These are phyloP conservation scores for Diaporthe batatas DNA, from an alignment of 2,329 filamentous ascomycete species.

Conservation along the genomic window DNA sequence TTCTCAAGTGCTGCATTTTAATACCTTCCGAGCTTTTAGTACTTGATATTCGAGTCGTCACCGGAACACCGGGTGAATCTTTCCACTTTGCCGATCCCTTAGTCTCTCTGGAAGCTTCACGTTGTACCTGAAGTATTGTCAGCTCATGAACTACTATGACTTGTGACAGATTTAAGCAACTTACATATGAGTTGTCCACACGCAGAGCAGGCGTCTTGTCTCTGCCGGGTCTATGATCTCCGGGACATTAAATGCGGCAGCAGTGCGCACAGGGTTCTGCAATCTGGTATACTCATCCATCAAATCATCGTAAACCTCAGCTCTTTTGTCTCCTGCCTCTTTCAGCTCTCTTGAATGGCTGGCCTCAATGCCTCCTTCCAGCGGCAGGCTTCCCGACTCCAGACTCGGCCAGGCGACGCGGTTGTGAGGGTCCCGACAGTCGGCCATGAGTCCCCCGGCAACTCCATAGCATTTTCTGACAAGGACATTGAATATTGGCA, in stretches of 20 bases:
- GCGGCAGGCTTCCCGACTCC: slow-evolving; percentile 72
- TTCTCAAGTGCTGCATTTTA: not conserved
- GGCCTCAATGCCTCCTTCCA: slow-evolving; percentile 75
- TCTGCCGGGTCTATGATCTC: slow-evolving; percentile 75
- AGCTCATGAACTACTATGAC: not conserved
- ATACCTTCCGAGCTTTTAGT: not conserved
- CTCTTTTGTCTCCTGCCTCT: slow-evolving; percentile 64
- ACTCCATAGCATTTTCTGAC: slow-evolving; percentile 73
- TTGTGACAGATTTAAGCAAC: not conserved
- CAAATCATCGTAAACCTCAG: slow-evolving; percentile 66
- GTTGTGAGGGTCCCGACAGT: slow-evolving; percentile 71
- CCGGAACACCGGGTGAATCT: slow-evolving; percentile 27
- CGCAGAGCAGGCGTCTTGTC: slow-evolving; percentile 66
- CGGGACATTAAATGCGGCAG: slow-evolving; percentile 73
- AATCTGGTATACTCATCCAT: slow-evolving; percentile 71
- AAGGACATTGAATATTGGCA: slow-evolving; percentile 74
- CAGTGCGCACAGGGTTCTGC: slow-evolving; percentile 75
- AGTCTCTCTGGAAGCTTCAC: slow-evolving; percentile 36
- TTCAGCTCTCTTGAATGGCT: slow-evolving; percentile 71
- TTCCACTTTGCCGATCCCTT: slow-evolving; percentile 32
- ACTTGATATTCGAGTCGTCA: not conserved
- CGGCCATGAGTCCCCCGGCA: slow-evolving; percentile 74
- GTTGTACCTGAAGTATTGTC: slow-evolving; percentile 11
- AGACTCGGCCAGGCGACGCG: slow-evolving; percentile 75
- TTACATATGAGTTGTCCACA: slow-evolving; percentile 68